Base-by-base conservation (phyloP, 306 rosid genomes). In the Adenanthera pavonina region DNA sequence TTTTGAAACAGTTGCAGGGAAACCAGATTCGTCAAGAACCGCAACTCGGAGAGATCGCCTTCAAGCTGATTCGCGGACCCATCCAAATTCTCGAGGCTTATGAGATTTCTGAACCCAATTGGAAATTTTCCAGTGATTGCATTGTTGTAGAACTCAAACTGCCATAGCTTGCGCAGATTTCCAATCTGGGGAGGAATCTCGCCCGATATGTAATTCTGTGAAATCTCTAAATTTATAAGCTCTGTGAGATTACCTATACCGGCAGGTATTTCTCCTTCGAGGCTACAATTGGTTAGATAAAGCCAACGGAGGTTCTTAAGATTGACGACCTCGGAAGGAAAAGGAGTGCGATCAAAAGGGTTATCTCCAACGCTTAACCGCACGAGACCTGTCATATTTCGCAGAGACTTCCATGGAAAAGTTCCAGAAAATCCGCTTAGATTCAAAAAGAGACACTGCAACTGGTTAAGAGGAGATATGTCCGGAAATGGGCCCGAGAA, bases 311-410 rank as follows among this genome's bases (percentile, higher is more conserved):
- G 85, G 2, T 84, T 91, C 9, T 79, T 90, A 35, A 90, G 88
- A 3, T 74, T 74, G 6, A 85, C 46, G 0, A 93, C 52, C 72
- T 87, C 94, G 0, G 5, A 38, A 0, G 99, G 99, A 68, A 96
- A 92, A 15, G 78, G 87, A 5, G 86, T 80, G 6, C 70, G 84
- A 0, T 86, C 86, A 3, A 96, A 93, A 4, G 81, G 74, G 81
- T 96, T 96, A 75, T 96, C 99, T 36, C 98, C 99, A 6, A 96
- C 62, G 73, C 97, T 96, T 44, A 96, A 74, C 67, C 11, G 86
- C 69, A 91, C 41, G 2, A 96, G 59, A 19, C 79, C 86, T 20
- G 85, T 71, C 87, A 91, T 86, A 77, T 83, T 90, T 5, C 16
- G 16, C 7, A 96, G 83, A 0, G 97, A 87, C 38, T 84, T 82